A percentile compares a stretch with the other conserved stretches of the same genome.
These are phyloP conservation scores for Fraxinus paxiana DNA, from an alignment of 305 asterid species.

Conservation along the genomic window DNA sequence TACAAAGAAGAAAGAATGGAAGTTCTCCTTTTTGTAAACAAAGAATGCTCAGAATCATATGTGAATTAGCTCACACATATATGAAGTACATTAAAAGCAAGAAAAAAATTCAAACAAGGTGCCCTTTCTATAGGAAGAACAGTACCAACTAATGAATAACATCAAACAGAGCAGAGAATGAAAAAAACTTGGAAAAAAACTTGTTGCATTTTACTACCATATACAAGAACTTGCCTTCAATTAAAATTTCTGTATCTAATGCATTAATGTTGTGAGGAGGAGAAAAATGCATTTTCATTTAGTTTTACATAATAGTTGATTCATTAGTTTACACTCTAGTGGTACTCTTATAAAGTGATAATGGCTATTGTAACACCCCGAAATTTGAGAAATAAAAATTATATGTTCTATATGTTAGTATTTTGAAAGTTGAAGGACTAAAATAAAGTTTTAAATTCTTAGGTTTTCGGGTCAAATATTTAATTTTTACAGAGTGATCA, in stretches of 20 bases:
- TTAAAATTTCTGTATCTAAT: not conserved
- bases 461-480: no score
- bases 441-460: no score
- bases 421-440: no score
- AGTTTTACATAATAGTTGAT: conserved; percentile 7
- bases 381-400: no score
- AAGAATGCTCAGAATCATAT: not conserved
- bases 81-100: not conserved
- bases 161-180: conserved; percentile 1
- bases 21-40: conserved; percentile 11
- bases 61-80: conserved; percentile 7
- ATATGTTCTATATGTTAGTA: no score
- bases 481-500: no score
- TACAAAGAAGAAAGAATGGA: conserved; percentile 33
- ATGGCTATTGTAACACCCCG: not conserved
- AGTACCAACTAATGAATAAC: conserved; percentile 4
- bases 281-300: not conserved
- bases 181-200: not conserved
- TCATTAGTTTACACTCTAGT: conserved; percentile 1
- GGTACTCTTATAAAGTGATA: not conserved
- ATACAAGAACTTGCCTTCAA: not conserved
- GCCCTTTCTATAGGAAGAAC: conserved; percentile 9
- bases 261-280: not conserved
- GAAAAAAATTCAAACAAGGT: conserved; percentile 9
- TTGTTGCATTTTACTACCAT: not conserved